Base-by-base conservation (phyloP, 805 yeast genomes). In the Komagataella kurtzmanii region DNA sequence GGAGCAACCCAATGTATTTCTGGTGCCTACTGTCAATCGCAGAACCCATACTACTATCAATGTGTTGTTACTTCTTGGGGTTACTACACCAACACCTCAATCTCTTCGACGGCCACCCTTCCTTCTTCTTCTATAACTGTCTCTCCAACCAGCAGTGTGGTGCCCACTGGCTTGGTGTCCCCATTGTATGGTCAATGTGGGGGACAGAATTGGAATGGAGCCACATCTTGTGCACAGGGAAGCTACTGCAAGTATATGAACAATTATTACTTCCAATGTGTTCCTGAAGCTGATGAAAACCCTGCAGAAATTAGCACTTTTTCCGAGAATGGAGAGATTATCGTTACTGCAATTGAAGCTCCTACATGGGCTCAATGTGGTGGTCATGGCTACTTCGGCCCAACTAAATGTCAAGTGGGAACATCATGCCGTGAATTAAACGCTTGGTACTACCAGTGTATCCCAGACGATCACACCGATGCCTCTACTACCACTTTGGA, bases 31-130 rank as follows among this genome's bases (percentile, higher is more conserved):
- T 63, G 65, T 53, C 49, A 49, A 46, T 53, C 59, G 2, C 55
- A 56, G 49, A 59, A 60, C 50, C 55, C 56, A 30, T 61, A 49
- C 56, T 62, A 61, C 53, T 58, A 54, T 53, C 65, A 61, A 50
- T 63, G 66, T 55, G 54, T 57, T 48, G 50, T 52, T 17, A 44
- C 53, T 14, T 10, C 40, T 30, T 30, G 8, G 5, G 40, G 40
- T 10, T 14, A 30, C 40, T 30, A 30, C 14, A 30, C 40, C 2
- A 30, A 30, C 14, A 30, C 40, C 12, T 30, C 40, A 14, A 14
- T 30, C 14, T 8, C 40, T 30, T 8, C 40, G 40, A 30, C 40
- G 14, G 14, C 40, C 40, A 30, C 40, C 12, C 10, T 7, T 14
- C 14, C 40, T 3, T 10, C 40, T 6, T 30, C 40, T 5, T 30